phyloP scores from a whole-genome alignment of 768 basidiomycete genomes.

The Boletus patriciae region DNA sequence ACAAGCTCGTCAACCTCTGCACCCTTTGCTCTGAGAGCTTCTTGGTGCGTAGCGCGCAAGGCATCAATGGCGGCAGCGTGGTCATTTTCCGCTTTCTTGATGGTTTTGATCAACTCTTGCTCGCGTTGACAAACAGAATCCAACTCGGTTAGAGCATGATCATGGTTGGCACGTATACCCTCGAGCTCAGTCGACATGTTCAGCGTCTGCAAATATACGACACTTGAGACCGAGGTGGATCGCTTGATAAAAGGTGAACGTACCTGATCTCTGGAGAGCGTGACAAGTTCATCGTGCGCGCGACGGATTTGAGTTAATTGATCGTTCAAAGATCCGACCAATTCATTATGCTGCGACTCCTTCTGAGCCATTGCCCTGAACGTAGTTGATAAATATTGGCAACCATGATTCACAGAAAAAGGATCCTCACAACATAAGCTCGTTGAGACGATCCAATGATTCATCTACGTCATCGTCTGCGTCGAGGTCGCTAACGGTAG shows the following conservation, averaged over 20 bases:
- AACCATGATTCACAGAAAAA: conserved; percentile 4
- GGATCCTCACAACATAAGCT: conserved; percentile 80
- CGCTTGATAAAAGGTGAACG: conserved; percentile 3
- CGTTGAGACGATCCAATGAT: conserved; percentile 77
- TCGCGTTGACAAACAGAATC: conserved; percentile 60
- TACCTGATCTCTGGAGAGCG: conserved; percentile 85
- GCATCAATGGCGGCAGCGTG: conserved; percentile 50
- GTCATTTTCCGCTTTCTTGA: conserved; percentile 50
- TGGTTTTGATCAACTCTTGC: conserved; percentile 48
- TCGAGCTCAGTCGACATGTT: conserved; percentile 91
- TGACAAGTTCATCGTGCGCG: conserved; percentile 78
- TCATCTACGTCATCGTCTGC: conserved; percentile 56
- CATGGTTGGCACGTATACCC: conserved; percentile 61
- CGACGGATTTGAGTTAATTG: conserved; percentile 70
- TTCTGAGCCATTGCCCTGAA: conserved; percentile 95
- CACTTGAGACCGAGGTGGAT: not conserved
- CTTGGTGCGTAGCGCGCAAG: conserved; percentile 47
- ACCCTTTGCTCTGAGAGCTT: conserved; percentile 42
- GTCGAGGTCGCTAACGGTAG: conserved; percentile 23
- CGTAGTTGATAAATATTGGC: conserved; percentile 5
- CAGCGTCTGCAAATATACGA: conserved; percentile 48
- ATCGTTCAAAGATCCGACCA: conserved; percentile 67
- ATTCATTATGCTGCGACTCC: conserved; percentile 84
- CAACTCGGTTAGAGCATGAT: conserved; percentile 50
- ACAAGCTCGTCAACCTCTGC: conserved; percentile 44